Evolutionary conservation across 2,329 filamentous ascomycete genomes (phyloP), one percentile per base, ranked within the genome.

Genomic region (Penicillium sp.): DNA sequence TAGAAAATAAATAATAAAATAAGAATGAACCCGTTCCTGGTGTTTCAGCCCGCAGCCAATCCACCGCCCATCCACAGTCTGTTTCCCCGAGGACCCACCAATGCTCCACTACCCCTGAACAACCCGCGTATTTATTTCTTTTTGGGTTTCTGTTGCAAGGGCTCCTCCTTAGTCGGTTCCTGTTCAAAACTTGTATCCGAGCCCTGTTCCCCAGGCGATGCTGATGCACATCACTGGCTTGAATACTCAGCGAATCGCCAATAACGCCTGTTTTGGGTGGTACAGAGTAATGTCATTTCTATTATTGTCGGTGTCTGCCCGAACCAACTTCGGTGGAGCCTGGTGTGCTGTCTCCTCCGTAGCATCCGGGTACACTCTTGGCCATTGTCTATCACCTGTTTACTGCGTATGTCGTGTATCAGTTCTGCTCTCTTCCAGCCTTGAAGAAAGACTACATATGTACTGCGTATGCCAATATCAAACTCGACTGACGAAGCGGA

Each of bases 21-120:
- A 24, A 23, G n/a, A 46, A 32, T 29, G 39, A 46, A 37, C 39
- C 35, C 18, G 23, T 29, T 46, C 44, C 31, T 16, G 26, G 32
- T 27, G 53, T 55, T 55, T 55, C 53, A 55, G 53, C 41, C 50
- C 44, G 42, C 48, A 35, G 26, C 49, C 46, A 39, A 42, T 47
- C 42, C 48, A 49, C 48, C 44, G 51, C 39, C 28, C 47, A 56
- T 50, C 54, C 54, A 52, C 48, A 55, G 35, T 55, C 39, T 29
- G 18, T 36, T 34, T 22, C 16, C 47, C 18, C 31, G 29, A 44
- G 46, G 47, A 46, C 37, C 49, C 49, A 11, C 20, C 31, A 7
- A 32, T 1, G 14, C 32, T 48, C 57, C 57, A 58, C 54, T 59
- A 57, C 57, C 55, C 57, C 57, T 59, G 57, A 59, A 49, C 42